phyloP scores from a whole-genome alignment of 768 basidiomycete genomes.

The Agaricus sinodeliciosus region DNA sequence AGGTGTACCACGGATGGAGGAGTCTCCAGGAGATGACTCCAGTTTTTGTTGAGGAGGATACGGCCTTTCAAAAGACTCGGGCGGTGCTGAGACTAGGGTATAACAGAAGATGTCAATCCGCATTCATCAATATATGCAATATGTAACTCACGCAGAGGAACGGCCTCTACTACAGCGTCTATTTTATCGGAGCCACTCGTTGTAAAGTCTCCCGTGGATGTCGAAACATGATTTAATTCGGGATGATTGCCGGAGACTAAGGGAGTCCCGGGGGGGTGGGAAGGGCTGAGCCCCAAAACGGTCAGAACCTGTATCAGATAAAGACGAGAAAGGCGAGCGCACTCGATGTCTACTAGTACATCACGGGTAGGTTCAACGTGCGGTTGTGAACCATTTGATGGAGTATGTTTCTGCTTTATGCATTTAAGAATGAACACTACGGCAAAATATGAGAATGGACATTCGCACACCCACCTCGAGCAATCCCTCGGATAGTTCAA shows the following conservation, averaged over 20 bases:
- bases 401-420: not conserved
- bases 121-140: not conserved
- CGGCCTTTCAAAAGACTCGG: not conserved
- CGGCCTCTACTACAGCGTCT: not conserved
- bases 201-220: too few species aligned
- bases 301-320: not conserved
- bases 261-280: not conserved
- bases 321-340: not conserved
- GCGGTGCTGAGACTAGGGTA: not conserved
- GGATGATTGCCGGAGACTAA: not conserved
- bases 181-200: too few species aligned
- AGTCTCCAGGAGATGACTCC: not conserved
- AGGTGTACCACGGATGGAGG: not conserved
- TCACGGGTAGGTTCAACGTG: not conserved
- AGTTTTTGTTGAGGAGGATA: not conserved
- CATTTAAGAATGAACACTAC: not conserved
- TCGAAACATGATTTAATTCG: too few species aligned
- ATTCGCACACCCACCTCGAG: not conserved
- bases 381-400: not conserved
- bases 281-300: not conserved
- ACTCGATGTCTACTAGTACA: not conserved
- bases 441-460: not conserved
- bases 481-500: constrained; percentile 22
- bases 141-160: not conserved
- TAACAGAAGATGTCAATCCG: not conserved